Evolutionary conservation across 208 protist genomes (phyloP), one percentile per base, ranked within the genome.

Genomic region (Borovskyia barvae): DNA sequence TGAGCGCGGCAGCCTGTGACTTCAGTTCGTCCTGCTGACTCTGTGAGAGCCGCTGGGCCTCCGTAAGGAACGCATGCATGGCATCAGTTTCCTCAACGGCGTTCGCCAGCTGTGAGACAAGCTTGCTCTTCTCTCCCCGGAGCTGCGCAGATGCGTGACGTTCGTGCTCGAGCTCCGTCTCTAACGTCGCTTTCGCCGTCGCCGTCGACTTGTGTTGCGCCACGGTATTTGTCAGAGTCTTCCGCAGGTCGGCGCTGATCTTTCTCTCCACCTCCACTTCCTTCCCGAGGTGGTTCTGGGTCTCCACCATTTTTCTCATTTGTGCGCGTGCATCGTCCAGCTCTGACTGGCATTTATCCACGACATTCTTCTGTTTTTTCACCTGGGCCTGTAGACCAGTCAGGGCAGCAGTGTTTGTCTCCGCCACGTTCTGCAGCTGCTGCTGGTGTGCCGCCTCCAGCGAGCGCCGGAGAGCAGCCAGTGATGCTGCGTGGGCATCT

Each of bases 401-500:
- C 20, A 71, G 26, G 14, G 57, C 30, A 2, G 60, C 56, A 1
- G 30, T 37, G 33, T 77, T 57, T 12, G 37, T 22, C 39, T 49
- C 22, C 11, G 51, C 29, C 40, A 71, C 66, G 3, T 17, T 30
- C 1, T 35, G 24, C 12, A 72, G 2, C 5, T 59, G 33, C 26
- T 72, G 46, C 36, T 61, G 25, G 12, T 64, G 41, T 3, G 25
- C 60, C 26, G 64, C n/a, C 8, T 48, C 47, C 33, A 67, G 14
- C 15, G 12, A 32, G 26, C 47, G 30, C 17, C 46, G 50, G 20
- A 67, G 45, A 3, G 50, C 40, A 2, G 26, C 58, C 5, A 61
- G 24, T 15, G 45, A 33, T 19, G 50, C 40, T 3, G 36, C 26
- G 41, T 72, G 65, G 19, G 40, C 35, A 22, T 53, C 39, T 3